A percentile compares a stretch with the other conserved stretches of the same genome.
These are phyloP conservation scores for Tilletia caries DNA, from an alignment of 1,284 basidiomycete species.

Conservation along the genomic window DNA sequence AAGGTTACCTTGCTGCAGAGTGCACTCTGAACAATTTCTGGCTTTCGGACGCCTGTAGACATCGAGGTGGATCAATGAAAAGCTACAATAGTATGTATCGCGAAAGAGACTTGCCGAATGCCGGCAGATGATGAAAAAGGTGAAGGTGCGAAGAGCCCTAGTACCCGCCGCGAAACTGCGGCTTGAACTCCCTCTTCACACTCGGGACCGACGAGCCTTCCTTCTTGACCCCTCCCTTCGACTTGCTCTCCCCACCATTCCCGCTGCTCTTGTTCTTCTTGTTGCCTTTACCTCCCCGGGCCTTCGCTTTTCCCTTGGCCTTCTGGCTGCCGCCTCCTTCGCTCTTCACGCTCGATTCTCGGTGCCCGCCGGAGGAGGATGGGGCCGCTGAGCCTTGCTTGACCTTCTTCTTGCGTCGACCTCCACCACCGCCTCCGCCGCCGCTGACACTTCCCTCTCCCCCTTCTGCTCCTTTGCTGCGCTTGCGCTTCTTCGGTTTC, in stretches of 20 bases:
- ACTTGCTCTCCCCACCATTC: not conserved
- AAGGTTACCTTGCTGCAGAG: too few relatives aligned
- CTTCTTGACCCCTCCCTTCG: not conserved
- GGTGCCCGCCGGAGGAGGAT: not conserved
- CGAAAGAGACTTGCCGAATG: not conserved
- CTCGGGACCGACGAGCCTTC: too few relatives aligned
- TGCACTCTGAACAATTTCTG: too few relatives aligned
- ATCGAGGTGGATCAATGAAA: too few relatives aligned
- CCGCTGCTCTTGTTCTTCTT: not conserved
- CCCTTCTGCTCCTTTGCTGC: not conserved
- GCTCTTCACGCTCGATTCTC: not conserved
- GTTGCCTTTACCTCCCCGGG: not conserved
- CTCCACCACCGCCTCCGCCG: not conserved
- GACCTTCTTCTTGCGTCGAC: not conserved
- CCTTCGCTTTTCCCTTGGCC: too few relatives aligned
- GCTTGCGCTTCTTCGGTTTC: not conserved
- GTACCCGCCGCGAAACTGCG: slow-evolving; percentile 1
- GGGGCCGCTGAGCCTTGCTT: too few relatives aligned
- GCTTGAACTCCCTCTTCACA: slow-evolving; percentile 10
- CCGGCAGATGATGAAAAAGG: not conserved
- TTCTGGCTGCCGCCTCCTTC: not conserved
- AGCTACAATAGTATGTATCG: too few relatives aligned
- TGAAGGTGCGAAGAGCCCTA: not conserved
- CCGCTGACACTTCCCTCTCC: not conserved
- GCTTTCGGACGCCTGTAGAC: too few relatives aligned